phyloP scores from a whole-genome alignment of 2,329 filamentous ascomycete species.

The Colletotrichum sp. region DNA sequence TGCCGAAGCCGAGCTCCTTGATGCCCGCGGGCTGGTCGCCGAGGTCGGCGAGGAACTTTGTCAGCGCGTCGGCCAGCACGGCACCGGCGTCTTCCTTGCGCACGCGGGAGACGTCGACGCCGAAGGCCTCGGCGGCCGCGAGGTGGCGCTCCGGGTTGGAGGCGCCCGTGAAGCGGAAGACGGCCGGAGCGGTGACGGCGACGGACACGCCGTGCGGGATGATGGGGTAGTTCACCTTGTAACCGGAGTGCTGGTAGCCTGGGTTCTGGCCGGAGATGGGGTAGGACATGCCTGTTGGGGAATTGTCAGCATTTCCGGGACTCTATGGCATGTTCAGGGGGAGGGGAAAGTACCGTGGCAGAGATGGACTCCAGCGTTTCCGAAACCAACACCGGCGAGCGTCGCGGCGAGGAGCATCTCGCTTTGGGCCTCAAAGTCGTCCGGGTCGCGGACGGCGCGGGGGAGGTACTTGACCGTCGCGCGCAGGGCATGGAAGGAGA shows the following conservation, averaged over 20 bases:
- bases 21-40: slow-evolving; percentile 92
- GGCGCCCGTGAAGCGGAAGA: slow-evolving; percentile 90
- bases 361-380: slow-evolving; percentile 93
- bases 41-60: slow-evolving; percentile 79
- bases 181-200: slow-evolving; percentile 89
- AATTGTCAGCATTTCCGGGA: not conserved
- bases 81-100: slow-evolving; percentile 91
- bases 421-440: slow-evolving; percentile 90
- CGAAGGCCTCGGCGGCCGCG: slow-evolving; percentile 87
- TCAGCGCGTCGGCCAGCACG: slow-evolving; percentile 82
- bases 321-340: not conserved
- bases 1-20: slow-evolving; percentile 80
- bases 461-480: slow-evolving; percentile 92
- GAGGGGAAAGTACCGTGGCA: slow-evolving; percentile 54
- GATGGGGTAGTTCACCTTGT: slow-evolving; percentile 75
- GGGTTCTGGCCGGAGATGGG: slow-evolving; percentile 96
- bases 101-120: slow-evolving; percentile 85
- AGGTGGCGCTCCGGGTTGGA: slow-evolving; percentile 94
- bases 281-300: slow-evolving; percentile 83
- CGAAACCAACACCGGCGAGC: slow-evolving; percentile 93
- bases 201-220: slow-evolving; percentile 97
- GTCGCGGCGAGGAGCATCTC: slow-evolving; percentile 97
- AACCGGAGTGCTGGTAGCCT: slow-evolving; percentile 60
- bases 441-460: slow-evolving; percentile 83
- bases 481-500: slow-evolving; percentile 84